Evolutionary conservation across 176 grass and related monocot species (phyloP).

Genomic region (Cenchrus fungigraminus): DNA sequence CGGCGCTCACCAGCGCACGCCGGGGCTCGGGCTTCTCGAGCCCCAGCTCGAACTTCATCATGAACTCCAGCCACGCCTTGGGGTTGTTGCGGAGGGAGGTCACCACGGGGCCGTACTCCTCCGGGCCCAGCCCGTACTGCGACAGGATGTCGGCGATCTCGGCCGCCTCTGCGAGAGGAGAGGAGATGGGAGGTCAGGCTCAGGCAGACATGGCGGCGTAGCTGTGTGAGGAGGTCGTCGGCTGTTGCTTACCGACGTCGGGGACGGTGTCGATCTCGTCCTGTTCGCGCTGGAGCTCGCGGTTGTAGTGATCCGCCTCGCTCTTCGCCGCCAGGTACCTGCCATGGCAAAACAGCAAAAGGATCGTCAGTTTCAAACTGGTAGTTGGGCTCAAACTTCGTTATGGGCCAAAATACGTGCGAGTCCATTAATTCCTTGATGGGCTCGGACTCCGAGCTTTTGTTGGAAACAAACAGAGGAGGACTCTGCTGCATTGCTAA

Average conservation of each 20-base stretch:
- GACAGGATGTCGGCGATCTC: conserved; percentile 88
- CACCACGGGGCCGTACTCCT: conserved; percentile 76
- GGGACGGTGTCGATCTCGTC: conserved; percentile 93
- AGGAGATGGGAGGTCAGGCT: background rate
- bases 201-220: background rate
- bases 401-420: background rate
- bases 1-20: conserved; percentile 74
- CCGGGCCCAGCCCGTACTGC: conserved; percentile 74
- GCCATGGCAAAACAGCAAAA: background rate
- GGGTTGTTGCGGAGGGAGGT: conserved; percentile 71
- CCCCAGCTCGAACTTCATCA: conserved; percentile 99
- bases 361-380: background rate
- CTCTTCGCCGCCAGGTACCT: conserved; percentile 97
- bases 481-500: background rate
- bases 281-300: conserved; percentile 83
- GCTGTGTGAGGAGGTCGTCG: background rate
- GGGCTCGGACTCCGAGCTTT: background rate
- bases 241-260: conserved; percentile 42
- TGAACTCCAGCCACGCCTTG: conserved; percentile 94
- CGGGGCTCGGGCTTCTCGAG: conserved; percentile 83
- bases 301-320: conserved; percentile 86
- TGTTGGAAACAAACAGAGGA: background rate
- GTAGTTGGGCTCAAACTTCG: background rate
- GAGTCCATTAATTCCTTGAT: background rate
- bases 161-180: conserved; percentile 65